Evolutionary conservation across 164 flowering plant species (phyloP), one percentile per base, ranked within the genome.

Genomic region (Litsea cubeba): DNA sequence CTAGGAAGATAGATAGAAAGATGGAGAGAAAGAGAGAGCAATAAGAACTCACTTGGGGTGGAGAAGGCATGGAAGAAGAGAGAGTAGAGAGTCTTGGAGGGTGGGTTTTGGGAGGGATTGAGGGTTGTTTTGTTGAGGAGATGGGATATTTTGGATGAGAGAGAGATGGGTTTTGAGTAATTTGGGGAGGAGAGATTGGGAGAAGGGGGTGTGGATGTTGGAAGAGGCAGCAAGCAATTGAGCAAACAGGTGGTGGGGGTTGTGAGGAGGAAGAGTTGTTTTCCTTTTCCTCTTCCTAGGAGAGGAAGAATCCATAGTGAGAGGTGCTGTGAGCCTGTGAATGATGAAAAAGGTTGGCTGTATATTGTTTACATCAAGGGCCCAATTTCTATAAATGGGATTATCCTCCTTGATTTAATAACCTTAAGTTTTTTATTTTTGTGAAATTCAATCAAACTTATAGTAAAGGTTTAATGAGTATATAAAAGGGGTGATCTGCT

Each of bases 11-110:
- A 54, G 60, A 54, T 54, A 54, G 60, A 12, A 3, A 54, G 60
- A 54, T 54, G n/a, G 60, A 54, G 18, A 30, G 11, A 58, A 58
- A 60, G 62, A 54, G 17, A n/a, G 28, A 18, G 62, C 17, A 26
- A 11, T 14, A 25, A 70, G 17, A 62, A 46, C 57, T 57, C 73
- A 85, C 87, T 64, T 77, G 83, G 82, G 74, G 14, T 58, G 72
- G 75, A 90, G 87, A 69, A 88, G 80, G 51, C 73, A 0, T 0
- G 91, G 87, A 18, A 85, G 82, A 69, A 88, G 65, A 2, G 86
- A 79, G 69, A 87, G 78, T n/a, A 87, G 28, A 62, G 86, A 54
- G 30, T 26, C 11, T 60, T 64, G 67, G 26, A 23, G 78, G 63
- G 11, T 76, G 70, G 46, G 65, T 50, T 70, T 40, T 14, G 68